Evolutionary conservation across 148 eudicot genomes (phyloP).

Genomic region (Rhododendron henanense): DNA sequence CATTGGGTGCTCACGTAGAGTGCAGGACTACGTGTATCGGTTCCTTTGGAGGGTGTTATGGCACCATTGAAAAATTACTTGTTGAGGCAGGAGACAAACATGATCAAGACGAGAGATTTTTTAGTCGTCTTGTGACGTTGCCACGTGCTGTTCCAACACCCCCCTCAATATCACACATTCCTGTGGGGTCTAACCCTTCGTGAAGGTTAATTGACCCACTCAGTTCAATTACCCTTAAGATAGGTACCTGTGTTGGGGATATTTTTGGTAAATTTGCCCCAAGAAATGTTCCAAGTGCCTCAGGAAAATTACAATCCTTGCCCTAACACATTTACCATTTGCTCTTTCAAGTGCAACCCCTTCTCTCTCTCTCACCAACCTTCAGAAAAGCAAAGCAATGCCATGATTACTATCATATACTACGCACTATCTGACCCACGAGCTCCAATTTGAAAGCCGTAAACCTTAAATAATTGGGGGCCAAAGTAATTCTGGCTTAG

Average conservation of each 20-base stretch:
- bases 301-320: background rate
- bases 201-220: too few relatives aligned
- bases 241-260: too few relatives aligned
- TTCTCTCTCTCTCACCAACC: too few relatives aligned
- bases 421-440: background rate
- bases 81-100: background rate
- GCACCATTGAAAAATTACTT: too few relatives aligned
- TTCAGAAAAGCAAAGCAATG: background rate
- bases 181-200: too few relatives aligned
- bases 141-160: background rate
- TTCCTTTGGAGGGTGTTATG: background rate
- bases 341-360: too few relatives aligned
- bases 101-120: background rate
- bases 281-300: background rate
- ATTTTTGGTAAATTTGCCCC: too few relatives aligned
- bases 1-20: background rate
- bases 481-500: background rate
- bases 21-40: background rate
- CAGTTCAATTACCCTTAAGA: background rate
- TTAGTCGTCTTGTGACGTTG: background rate
- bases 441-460: background rate
- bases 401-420: background rate
- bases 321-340: background rate
- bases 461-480: background rate
- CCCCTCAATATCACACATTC: too few relatives aligned